These are phyloP conservation scores for Niveomyces coronatus DNA, from an alignment of 2,329 filamentous ascomycete species.

Conservation along the genomic window DNA sequence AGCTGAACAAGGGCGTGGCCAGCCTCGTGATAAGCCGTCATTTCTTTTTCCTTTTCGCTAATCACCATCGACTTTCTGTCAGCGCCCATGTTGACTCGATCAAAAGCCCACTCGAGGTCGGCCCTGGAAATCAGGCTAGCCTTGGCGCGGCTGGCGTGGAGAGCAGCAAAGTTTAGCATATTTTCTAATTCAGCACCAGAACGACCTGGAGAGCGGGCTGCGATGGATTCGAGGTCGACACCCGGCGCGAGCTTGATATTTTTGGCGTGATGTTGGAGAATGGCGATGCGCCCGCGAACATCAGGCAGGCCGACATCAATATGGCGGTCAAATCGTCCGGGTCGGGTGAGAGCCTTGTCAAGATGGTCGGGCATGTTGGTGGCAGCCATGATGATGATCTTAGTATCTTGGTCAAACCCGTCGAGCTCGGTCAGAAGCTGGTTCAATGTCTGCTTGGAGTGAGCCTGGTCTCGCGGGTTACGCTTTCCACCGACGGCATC, in stretches of 20 bases:
- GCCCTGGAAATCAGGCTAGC: slow-evolving; percentile 61
- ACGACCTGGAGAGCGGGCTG: slow-evolving; percentile 79
- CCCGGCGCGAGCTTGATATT: slow-evolving; percentile 74
- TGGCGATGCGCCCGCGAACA: slow-evolving; percentile 84
- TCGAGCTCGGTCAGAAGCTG: slow-evolving; percentile 95
- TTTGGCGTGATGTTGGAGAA: slow-evolving; percentile 86
- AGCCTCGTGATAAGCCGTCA: slow-evolving; percentile 94
- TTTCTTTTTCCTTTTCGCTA: slow-evolving; percentile 83
- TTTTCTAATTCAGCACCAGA: slow-evolving; percentile 96
- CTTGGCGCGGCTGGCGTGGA: slow-evolving; percentile 86
- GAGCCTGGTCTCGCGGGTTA: slow-evolving; percentile 84
- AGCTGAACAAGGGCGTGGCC: slow-evolving; percentile 87
- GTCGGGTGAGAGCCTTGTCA: slow-evolving; percentile 88
- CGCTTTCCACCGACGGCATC: slow-evolving; percentile 92
- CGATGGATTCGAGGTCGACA: slow-evolving; percentile 75
- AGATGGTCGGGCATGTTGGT: slow-evolving; percentile 93
- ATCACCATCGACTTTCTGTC: slow-evolving; percentile 86
- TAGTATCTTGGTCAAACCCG: slow-evolving; percentile 88
- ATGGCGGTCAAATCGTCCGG: slow-evolving; percentile 91
- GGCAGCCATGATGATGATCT: slow-evolving; percentile 90
- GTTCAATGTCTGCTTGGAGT: slow-evolving; percentile 95
- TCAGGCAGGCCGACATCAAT: slow-evolving; percentile 84
- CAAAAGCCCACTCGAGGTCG: slow-evolving; percentile 95
- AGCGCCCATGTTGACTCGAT: slow-evolving; percentile 95
- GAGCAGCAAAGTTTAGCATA: slow-evolving; percentile 89